These are phyloP conservation scores for Salix suchowensis DNA, from an alignment of 345 rosid species.

Conservation along the genomic window DNA sequence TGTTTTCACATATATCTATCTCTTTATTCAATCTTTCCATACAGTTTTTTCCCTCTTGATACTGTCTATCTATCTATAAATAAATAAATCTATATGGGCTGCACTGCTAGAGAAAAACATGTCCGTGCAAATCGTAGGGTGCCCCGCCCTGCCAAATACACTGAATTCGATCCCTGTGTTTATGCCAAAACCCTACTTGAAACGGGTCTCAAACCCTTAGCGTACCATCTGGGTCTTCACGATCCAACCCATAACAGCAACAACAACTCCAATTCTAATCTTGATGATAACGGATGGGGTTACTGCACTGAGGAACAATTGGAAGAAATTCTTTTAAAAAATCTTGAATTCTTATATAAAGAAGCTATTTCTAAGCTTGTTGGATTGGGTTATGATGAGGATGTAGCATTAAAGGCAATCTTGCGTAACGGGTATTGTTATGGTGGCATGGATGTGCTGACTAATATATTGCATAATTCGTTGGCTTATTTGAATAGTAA, in stretches of 20 bases:
- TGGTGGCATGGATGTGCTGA: constrained; percentile 83
- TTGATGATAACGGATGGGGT: constrained; percentile 71
- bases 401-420: constrained; percentile 65
- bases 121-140: constrained; percentile 48
- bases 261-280: constrained; percentile 23
- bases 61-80: neutral
- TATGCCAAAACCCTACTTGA: constrained; percentile 45
- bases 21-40: neutral
- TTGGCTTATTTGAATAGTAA: constrained; percentile 62
- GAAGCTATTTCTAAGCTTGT: constrained; percentile 73
- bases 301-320: constrained; percentile 85
- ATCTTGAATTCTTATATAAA: constrained; percentile 52
- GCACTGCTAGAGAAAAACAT: constrained; percentile 63
- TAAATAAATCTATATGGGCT: constrained; percentile 41
- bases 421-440: constrained; percentile 77
- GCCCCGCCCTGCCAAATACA: constrained; percentile 50
- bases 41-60: neutral
- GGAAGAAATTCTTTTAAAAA: constrained; percentile 63
- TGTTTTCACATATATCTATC: neutral
- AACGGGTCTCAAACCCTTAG: constrained; percentile 58
- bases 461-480: constrained; percentile 68
- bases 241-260: constrained; percentile 35
- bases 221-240: constrained; percentile 37
- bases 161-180: constrained; percentile 61
- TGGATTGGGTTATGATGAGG: constrained; percentile 64